Conservation (phyloP, 2,329 filamentous ascomycete species). For the Venturia pyrina region DNA sequence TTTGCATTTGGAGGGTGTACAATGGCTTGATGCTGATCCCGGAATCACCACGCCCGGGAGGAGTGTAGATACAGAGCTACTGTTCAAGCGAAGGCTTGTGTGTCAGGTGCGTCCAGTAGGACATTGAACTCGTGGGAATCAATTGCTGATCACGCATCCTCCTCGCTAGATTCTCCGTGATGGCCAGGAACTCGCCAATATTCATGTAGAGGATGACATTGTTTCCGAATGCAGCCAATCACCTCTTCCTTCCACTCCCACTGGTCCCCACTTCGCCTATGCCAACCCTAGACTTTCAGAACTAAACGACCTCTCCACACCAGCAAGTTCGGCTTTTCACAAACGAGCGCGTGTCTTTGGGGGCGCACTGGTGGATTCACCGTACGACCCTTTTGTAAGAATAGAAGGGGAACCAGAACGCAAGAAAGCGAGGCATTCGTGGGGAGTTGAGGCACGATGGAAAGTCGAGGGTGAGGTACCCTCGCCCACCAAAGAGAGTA, state of each 20-base stretch:
- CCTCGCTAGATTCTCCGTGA: conserved; percentile 34
- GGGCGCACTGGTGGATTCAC: conserved; percentile 53
- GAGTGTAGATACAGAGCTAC: conserved; percentile 47
- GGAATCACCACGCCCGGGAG: conserved; percentile 44
- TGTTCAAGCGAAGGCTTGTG: conserved; percentile 31
- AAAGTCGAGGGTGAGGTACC: conserved; percentile 61
- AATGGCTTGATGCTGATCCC: conserved; percentile 51
- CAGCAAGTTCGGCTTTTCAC: conserved; percentile 12
- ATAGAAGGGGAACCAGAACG: conserved; percentile 47
- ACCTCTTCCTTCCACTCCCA: conserved; percentile 17
- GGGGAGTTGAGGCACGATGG: conserved; percentile 61
- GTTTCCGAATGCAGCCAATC: conserved; percentile 2
- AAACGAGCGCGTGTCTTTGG: conserved; percentile 62
- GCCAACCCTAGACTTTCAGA: conserved; percentile 3
- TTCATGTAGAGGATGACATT: conserved; percentile 41
- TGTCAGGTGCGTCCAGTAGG: conserved; percentile 21
- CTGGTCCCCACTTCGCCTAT: not conserved
- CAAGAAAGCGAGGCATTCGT: conserved; percentile 57
- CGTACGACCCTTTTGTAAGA: conserved; percentile 50
- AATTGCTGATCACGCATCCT: conserved; percentile 12
- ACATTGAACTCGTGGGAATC: not conserved
- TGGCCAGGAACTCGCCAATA: conserved; percentile 35
- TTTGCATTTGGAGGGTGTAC: conserved; percentile 57
- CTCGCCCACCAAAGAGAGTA: conserved; percentile 50
- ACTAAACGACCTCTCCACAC: not conserved